Percentiles rank a stretch among this genome's conserved stretches.
Evolutionary conservation across 257 asterid species (phyloP).

Genomic region (Thymus quinquecostatus): DNA sequence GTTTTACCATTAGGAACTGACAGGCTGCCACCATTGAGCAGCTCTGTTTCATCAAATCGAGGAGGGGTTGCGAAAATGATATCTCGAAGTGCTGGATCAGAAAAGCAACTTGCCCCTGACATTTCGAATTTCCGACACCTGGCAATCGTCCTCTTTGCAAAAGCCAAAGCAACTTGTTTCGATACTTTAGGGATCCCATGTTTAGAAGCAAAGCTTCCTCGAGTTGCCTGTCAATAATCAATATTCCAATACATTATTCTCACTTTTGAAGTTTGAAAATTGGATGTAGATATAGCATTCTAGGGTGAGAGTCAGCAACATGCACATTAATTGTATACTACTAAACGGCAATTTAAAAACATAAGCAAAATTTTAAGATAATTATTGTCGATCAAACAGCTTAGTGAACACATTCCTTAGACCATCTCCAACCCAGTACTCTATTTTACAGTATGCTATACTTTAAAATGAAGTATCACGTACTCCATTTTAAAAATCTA

Average conservation of each 20-base stretch:
- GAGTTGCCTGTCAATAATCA: slow-evolving; percentile 72
- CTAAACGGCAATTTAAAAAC: slow-evolving; percentile 10
- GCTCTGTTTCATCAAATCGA: slow-evolving; percentile 54
- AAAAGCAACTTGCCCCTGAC: slow-evolving; percentile 76
- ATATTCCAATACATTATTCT: slow-evolving; percentile 25
- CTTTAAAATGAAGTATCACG: too few species aligned
- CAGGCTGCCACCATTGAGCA: slow-evolving; percentile 45
- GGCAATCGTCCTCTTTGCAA: slow-evolving; percentile 77
- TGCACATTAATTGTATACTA: not conserved
- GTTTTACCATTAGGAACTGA: slow-evolving; percentile 49
- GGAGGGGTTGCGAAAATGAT: slow-evolving; percentile 76
- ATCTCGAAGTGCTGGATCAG: slow-evolving; percentile 73
- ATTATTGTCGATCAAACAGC: not conserved
- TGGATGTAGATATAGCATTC: slow-evolving; percentile 18
- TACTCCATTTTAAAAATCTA: too few species aligned
- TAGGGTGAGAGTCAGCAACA: not conserved
- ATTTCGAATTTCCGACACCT: slow-evolving; percentile 77
- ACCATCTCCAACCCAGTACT: too few species aligned
- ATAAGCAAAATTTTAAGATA: not conserved
- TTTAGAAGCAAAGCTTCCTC: slow-evolving; percentile 80
- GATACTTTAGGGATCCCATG: slow-evolving; percentile 83
- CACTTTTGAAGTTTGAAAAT: slow-evolving; percentile 25
- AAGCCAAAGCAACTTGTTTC: slow-evolving; percentile 79
- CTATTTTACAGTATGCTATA: too few species aligned
- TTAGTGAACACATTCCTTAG: not conserved